Evolutionary conservation across 176 grass and related monocot species (phyloP).

Genomic region (Zoysia pacifica): DNA sequence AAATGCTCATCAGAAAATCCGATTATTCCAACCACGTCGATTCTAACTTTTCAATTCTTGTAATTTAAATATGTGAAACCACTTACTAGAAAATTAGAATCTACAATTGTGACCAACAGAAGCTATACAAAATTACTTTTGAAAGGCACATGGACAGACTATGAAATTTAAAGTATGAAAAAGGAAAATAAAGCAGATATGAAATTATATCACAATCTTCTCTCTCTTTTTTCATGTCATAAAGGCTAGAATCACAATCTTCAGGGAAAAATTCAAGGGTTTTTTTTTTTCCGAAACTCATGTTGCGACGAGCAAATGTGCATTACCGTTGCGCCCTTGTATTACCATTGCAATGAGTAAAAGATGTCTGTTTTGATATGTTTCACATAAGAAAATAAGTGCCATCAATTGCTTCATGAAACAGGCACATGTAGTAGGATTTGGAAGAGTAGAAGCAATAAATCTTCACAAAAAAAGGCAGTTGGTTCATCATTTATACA

Average conservation of each 20-base stretch:
- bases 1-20: too few relatives aligned
- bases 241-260: background rate
- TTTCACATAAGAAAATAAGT: constrained; percentile 1
- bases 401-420: background rate
- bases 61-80: too few relatives aligned
- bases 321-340: too few relatives aligned
- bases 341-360: too few relatives aligned
- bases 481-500: background rate
- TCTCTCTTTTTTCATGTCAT: background rate
- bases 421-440: background rate
- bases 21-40: too few relatives aligned
- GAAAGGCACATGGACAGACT: background rate
- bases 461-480: background rate
- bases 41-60: too few relatives aligned
- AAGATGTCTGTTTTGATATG: background rate
- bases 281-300: background rate
- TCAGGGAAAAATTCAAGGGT: background rate
- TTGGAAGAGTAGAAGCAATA: background rate
- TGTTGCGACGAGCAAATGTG: background rate
- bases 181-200: background rate
- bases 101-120: background rate
- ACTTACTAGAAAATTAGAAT: too few relatives aligned
- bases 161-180: background rate
- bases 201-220: background rate
- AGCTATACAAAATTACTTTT: background rate